Base-by-base conservation (phyloP, 352 stramenopile species). In the Pythium scleroteichum region DNA sequence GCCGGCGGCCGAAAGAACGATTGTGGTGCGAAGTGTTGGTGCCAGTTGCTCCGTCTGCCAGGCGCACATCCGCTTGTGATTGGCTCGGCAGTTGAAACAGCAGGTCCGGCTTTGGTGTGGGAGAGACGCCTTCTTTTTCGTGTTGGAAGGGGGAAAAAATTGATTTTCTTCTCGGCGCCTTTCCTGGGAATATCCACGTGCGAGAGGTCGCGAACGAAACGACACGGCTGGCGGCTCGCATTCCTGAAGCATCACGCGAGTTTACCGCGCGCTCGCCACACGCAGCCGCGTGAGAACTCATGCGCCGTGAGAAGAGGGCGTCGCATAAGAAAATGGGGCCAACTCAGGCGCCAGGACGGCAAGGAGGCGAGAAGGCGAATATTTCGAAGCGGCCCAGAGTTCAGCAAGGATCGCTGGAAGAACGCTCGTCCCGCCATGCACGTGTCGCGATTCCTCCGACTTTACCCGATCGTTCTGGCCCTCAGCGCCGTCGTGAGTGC, bases 391-490 rank as follows among this genome's bases (percentile, higher is more conserved):
- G 14, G 38, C 22, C 14, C 9, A 17, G 16, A 26, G 46, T 22
- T 29, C 38, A 35, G 20, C 46, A 53, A 40, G 4, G 46, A 53
- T 53, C 4, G 6, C 38, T 44, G 38, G 38, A 44, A 44, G 38
- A 17, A 44, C 38, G 38, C 13, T 20, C 13, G 38, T 44, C 13
- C 7, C 4, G 13, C 38, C 3, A 44, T 44, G 38, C 38, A n/a
- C 7, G 17, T 44, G 3, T 5, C 38, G 17, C 38, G 13, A 27
- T 62, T 62, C 33, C 32, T 59, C 45, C 27, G 46, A 40, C 38
- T 64, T 48, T 64, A 59, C 49, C 57, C 57, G 48, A 58, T 38
- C 27, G 29, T 64, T 53, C 57, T 64, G 27, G 35, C 26, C n/a
- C 17, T 64, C 57, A 22, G 17, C 40, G 48, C 48, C 19, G 24